Conservation (phyloP, 2,329 filamentous ascomycete species). For the Ceratocystis cubensis region DNA sequence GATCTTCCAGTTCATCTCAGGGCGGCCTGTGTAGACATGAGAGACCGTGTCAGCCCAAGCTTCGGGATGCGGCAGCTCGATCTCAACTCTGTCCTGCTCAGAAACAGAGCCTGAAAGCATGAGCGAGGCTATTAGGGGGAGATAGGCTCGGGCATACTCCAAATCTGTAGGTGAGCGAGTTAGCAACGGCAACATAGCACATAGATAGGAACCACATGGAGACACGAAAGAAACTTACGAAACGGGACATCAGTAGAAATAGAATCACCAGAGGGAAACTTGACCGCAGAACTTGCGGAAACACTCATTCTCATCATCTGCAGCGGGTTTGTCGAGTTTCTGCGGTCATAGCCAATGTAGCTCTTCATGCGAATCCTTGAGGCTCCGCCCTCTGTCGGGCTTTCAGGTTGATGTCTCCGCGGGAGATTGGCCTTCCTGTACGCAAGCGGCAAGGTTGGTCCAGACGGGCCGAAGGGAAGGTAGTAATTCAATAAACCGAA, state of each 20-base stretch:
- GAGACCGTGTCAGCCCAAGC: constrained; percentile 44
- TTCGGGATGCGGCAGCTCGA: constrained; percentile 45
- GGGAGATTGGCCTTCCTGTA: constrained; percentile 3
- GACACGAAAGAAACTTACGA: constrained; percentile 31
- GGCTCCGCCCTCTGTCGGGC: no score
- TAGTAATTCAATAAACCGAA: no score
- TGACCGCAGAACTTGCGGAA: not conserved
- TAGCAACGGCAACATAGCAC: constrained; percentile 5
- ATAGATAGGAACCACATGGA: not conserved
- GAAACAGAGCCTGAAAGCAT: constrained; percentile 42
- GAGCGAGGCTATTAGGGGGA: constrained; percentile 43
- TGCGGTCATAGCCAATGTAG: constrained; percentile 16
- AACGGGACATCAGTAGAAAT: constrained; percentile 32
- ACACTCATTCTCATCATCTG: constrained; percentile 3
- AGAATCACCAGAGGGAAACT: not conserved
- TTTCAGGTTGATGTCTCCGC: no score
- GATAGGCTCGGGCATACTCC: constrained; percentile 35
- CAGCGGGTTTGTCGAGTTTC: constrained; percentile 15
- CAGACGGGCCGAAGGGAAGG: not conserved
- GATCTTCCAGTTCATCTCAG: constrained; percentile 35
- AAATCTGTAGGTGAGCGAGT: constrained; percentile 30
- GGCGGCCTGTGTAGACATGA: constrained; percentile 42
- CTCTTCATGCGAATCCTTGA: no score
- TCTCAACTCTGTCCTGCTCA: constrained; percentile 42
- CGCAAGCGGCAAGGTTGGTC: constrained; percentile 12